Percentiles rank a stretch among this genome's conserved stretches.
Conservation (phyloP, 768 basidiomycete species). For the Russula olivacea region DNA sequence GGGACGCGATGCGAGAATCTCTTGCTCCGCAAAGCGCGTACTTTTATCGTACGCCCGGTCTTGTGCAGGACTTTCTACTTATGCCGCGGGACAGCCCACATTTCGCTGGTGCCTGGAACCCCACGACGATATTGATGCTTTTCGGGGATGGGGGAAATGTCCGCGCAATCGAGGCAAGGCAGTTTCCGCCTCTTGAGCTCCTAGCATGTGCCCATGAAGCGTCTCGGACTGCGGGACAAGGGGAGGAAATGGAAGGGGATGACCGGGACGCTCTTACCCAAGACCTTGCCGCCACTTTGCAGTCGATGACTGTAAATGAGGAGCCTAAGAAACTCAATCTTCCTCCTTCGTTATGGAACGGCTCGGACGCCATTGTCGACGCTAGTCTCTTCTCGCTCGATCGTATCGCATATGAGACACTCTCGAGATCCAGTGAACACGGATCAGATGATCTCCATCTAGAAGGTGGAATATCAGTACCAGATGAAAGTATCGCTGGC, state of each 20-base stretch:
- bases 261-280: constrained; percentile 29
- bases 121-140: constrained; percentile 58
- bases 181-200: constrained; percentile 61
- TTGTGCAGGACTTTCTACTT: constrained; percentile 74
- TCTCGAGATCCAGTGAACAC: constrained; percentile 30
- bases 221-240: neutral
- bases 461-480: constrained; percentile 48
- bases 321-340: constrained; percentile 37
- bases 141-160: constrained; percentile 44
- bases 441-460: constrained; percentile 30
- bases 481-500: constrained; percentile 47
- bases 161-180: constrained; percentile 53
- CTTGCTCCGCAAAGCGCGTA: constrained; percentile 43
- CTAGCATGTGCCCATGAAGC: constrained; percentile 6
- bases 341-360: constrained; percentile 36
- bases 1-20: constrained; percentile 61
- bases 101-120: constrained; percentile 60
- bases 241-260: constrained; percentile 1
- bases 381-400: constrained; percentile 45
- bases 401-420: constrained; percentile 41
- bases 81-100: constrained; percentile 68
- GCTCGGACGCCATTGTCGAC: constrained; percentile 37
- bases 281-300: constrained; percentile 40
- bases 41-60: constrained; percentile 52
- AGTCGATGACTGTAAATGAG: constrained; percentile 34